Percentiles rank a stretch among this genome's conserved stretches.
Evolutionary conservation across 1,284 basidiomycete species (phyloP).

Genomic region (Sanghuangporus baumii): DNA sequence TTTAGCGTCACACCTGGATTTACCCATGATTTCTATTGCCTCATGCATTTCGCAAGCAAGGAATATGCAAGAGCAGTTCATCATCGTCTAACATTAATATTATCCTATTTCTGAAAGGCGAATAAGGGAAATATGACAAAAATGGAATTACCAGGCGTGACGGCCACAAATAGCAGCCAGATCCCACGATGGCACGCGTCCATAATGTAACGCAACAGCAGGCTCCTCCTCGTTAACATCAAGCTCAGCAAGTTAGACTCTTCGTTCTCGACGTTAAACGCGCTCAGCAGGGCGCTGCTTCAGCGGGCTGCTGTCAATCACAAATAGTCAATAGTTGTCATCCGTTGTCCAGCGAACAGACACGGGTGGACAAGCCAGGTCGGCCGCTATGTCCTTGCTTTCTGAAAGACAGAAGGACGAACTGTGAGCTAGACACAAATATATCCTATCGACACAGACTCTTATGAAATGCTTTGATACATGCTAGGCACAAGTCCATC

Average conservation of each 20-base stretch:
- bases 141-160: not conserved
- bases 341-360: not conserved
- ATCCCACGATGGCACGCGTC: not conserved
- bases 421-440: slow-evolving; percentile 33
- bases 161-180: not conserved
- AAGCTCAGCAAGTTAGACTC: not conserved
- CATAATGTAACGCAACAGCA: not conserved
- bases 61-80: not conserved
- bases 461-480: not conserved
- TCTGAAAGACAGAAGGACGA: slow-evolving; percentile 59
- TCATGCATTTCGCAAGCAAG: not conserved
- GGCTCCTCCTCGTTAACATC: not conserved
- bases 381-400: slow-evolving; percentile 27
- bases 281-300: not conserved
- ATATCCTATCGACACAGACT: not conserved
- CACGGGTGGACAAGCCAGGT: not conserved
- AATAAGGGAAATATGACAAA: not conserved
- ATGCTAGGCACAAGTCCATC: slow-evolving; percentile 50
- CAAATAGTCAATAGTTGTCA: not conserved
- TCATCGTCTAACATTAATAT: not conserved
- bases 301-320: not conserved
- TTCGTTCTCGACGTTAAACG: not conserved
- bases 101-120: not conserved
- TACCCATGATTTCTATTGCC: not conserved
- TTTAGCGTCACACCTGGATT: not conserved